Conservation (phyloP, 192 early-diverging fungal genomes). For the Kickxella alabastrina region DNA sequence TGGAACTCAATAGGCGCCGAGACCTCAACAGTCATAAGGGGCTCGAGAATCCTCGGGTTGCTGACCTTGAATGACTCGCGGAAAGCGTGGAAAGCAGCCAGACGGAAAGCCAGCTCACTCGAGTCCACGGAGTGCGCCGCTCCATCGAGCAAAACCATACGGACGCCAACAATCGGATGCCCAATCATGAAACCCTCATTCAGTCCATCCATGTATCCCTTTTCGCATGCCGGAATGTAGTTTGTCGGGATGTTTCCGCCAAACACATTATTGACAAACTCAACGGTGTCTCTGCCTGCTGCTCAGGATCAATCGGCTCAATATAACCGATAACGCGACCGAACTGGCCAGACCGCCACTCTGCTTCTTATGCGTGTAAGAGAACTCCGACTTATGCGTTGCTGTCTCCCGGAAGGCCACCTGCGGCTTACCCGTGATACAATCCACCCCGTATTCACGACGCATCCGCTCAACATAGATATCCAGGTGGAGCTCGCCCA, state of each 20-base stretch:
- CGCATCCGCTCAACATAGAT: slow-evolving; percentile 98
- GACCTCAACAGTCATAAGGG: slow-evolving; percentile 92
- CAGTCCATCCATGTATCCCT: slow-evolving; percentile 89
- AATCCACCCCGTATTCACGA: slow-evolving; percentile 95
- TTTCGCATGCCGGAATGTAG: slow-evolving; percentile 93
- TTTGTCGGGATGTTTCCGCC: slow-evolving; percentile 92
- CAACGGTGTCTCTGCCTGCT: slow-evolving; percentile 62
- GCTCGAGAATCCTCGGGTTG: slow-evolving; percentile 83
- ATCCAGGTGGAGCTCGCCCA: slow-evolving; percentile 85
- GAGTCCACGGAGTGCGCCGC: slow-evolving; percentile 91
- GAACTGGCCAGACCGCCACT: slow-evolving; percentile 95
- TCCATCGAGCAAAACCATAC: slow-evolving; percentile 91
- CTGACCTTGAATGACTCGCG: slow-evolving; percentile 83
- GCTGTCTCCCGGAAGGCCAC: slow-evolving; percentile 98
- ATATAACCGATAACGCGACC: slow-evolving; percentile 87
- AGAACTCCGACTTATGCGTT: slow-evolving; percentile 67
- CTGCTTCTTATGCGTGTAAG: slow-evolving; percentile 99
- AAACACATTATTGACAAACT: slow-evolving; percentile 81
- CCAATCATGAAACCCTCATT: slow-evolving; percentile 91
- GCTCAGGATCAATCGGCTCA: slow-evolving; percentile 70
- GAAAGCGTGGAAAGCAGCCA: slow-evolving; percentile 84
- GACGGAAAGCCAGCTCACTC: slow-evolving; percentile 91
- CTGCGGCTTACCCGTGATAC: slow-evolving; percentile 92
- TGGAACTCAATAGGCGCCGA: slow-evolving; percentile 91
- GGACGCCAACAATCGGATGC: slow-evolving; percentile 78